Conservation (phyloP, 2,329 filamentous ascomycete species). For the Claviceps cyperi region DNA sequence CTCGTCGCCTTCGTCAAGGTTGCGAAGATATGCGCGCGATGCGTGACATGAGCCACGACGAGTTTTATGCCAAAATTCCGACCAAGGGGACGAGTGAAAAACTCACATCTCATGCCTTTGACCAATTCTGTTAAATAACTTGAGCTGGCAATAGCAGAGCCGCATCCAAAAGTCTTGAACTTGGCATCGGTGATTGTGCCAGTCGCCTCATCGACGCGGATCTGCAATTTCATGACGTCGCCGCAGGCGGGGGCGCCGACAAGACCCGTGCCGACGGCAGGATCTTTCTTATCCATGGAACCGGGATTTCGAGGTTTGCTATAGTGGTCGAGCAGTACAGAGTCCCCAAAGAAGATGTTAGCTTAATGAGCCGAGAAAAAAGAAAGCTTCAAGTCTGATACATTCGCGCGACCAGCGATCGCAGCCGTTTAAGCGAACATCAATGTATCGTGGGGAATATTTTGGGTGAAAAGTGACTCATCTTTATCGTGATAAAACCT, state of each 20-base stretch:
- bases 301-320: conserved; percentile 40
- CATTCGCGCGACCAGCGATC: not conserved
- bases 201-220: conserved; percentile 74
- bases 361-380: not conserved
- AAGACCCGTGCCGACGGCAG: conserved; percentile 78
- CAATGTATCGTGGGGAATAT: no score
- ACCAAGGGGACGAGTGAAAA: no score
- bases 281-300: conserved; percentile 55
- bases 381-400: not conserved
- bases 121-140: conserved; percentile 93
- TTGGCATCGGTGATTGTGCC: conserved; percentile 89
- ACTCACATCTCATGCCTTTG: conserved; percentile 60
- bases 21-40: not conserved
- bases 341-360: conserved; percentile 1
- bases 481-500: conserved; percentile 36
- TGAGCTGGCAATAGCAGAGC: conserved; percentile 74
- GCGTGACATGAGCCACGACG: not conserved
- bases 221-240: conserved; percentile 72
- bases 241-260: conserved; percentile 81
- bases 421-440: not conserved
- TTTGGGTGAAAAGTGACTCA: conserved; percentile 1
- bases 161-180: conserved; percentile 97
- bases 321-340: conserved; percentile 30
- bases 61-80: not conserved
- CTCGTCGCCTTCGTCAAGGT: not conserved